Evolutionary conservation across 176 grass and related monocot genomes (phyloP).

Genomic region (Melocanna baccifera): DNA sequence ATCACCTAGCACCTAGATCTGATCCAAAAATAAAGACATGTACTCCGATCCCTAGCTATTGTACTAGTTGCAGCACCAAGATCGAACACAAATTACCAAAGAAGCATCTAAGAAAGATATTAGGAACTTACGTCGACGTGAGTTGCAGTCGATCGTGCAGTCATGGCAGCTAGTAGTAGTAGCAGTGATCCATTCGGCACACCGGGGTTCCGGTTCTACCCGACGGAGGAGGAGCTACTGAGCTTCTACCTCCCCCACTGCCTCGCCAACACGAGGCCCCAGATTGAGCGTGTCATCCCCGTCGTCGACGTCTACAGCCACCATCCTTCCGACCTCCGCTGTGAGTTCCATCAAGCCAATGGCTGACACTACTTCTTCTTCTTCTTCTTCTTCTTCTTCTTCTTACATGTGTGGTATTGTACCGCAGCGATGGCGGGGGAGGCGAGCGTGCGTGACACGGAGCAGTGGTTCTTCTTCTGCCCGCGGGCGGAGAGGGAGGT

Average conservation of each 20-base stretch:
- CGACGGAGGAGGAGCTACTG: conserved; percentile 73
- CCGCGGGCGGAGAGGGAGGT: conserved; percentile 42
- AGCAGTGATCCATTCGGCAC: not conserved
- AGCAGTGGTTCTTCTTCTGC: conserved; percentile 80
- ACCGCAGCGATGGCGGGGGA: conserved; percentile 39
- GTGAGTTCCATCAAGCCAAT: conserved; percentile 13
- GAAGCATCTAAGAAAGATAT: not conserved
- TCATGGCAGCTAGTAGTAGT: not conserved
- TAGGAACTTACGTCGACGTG: not conserved
- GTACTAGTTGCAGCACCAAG: not conserved
- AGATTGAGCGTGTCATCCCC: conserved; percentile 52
- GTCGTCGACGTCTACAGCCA: conserved; percentile 56
- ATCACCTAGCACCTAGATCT: not conserved
- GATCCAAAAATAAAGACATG: not conserved
- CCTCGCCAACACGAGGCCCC: conserved; percentile 28
- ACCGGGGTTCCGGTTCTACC: conserved; percentile 65
- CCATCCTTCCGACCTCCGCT: conserved; percentile 49
- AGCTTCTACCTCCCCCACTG: conserved; percentile 63
- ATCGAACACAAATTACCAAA: not conserved
- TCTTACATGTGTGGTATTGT: not conserved
- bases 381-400: no score
- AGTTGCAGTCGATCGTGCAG: not conserved
- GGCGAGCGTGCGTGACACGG: conserved; percentile 32
- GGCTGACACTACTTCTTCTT: not conserved
- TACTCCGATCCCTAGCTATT: not conserved